phyloP scores from a whole-genome alignment of 139 green algal genomes.

The Chara braunii region DNA sequence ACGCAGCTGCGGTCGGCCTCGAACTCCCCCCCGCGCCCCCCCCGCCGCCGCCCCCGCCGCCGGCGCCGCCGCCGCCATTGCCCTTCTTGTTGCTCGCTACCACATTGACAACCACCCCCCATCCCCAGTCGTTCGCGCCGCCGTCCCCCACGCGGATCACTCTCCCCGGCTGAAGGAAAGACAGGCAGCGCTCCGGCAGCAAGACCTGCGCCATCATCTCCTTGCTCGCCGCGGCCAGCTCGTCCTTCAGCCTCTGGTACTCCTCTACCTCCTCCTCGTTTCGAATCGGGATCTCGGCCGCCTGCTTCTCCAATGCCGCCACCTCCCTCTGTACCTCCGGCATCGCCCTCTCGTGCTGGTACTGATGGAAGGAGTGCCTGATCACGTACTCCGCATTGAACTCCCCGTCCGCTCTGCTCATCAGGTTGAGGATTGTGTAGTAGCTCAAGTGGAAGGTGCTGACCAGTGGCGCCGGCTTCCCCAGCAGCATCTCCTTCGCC shows the following conservation, averaged over 20 bases:
- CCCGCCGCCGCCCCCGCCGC: too few relatives aligned
- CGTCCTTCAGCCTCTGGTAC: slow-evolving; percentile 33
- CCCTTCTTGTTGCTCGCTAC: too few relatives aligned
- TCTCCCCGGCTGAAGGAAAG: slow-evolving; percentile 70
- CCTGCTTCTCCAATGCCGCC: slow-evolving; percentile 40
- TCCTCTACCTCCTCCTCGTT: slow-evolving; percentile 20
- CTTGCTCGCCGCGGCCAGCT: slow-evolving; percentile 17
- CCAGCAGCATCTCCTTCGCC: slow-evolving; percentile 41
- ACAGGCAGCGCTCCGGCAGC: slow-evolving; percentile 54
- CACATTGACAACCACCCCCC: slow-evolving; percentile 63
- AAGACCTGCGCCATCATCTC: slow-evolving; percentile 40
- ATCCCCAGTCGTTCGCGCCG: slow-evolving; percentile 64
- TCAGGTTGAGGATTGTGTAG: slow-evolving; percentile 87
- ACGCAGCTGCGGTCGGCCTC: too few relatives aligned
- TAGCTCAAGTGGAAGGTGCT: slow-evolving; percentile 78
- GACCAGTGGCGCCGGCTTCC: slow-evolving; percentile 31
- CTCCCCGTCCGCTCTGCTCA: slow-evolving; percentile 56
- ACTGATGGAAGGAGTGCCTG: slow-evolving; percentile 83
- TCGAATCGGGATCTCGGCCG: background rate
- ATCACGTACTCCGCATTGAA: slow-evolving; percentile 81
- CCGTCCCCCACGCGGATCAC: slow-evolving; percentile 44
- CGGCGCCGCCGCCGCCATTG: too few relatives aligned
- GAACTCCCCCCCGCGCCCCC: too few relatives aligned
- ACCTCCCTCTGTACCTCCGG: slow-evolving; percentile 44
- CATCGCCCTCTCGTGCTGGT: slow-evolving; percentile 57